Evolutionary conservation across 192 early-diverging fungal species (phyloP), one percentile per base, ranked within the genome.

Genomic region (Coemansia sp.): DNA sequence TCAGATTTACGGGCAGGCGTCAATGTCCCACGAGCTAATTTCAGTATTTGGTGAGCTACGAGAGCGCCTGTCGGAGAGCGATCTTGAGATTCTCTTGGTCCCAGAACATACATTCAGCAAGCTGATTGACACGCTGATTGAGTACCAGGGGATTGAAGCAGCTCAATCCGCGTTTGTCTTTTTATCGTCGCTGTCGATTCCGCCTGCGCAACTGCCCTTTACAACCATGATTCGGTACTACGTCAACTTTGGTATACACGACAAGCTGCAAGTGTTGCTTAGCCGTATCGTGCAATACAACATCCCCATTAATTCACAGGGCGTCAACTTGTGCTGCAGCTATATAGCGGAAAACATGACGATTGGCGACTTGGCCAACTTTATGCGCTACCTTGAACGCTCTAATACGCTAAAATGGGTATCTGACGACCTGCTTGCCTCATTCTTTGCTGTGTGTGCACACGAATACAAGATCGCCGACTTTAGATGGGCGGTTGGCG

Each of bases 341-440:
- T 34, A 61, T 31, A 23, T 78, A 14, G 44, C 39, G 17, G 40
- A 55, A 1, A 34, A 28, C 40, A 44, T 54, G n/a, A 36, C 40
- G 3, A 21, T 21, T 12, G 46, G 47, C 8, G 75, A 71, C 3
- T 28, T 58, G 2, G 64, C 57, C 31, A 78, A 67, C 36, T 78
- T 78, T 51, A n/a, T 78, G 52, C 67, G 75, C 34, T 67, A 78
- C 30, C 46, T 71, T 3, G 38, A 66, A 15, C 75, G 68, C 26
- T 60, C 53, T 3, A 28, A 16, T 11, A 40, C 31, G 18, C 37
- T 78, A 28, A 12, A 40, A 0, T 5, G 2, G 40, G 57, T 67
- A 23, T 36, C 64, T 1, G 37, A 67, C 58, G 52, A 53, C 11
- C 26, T 58, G 4, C 39, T 64, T 12, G 64, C 40, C 10, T 14